Conservation (phyloP, 2,329 filamentous ascomycete genomes). For the Dactylellina cionopaga region DNA sequence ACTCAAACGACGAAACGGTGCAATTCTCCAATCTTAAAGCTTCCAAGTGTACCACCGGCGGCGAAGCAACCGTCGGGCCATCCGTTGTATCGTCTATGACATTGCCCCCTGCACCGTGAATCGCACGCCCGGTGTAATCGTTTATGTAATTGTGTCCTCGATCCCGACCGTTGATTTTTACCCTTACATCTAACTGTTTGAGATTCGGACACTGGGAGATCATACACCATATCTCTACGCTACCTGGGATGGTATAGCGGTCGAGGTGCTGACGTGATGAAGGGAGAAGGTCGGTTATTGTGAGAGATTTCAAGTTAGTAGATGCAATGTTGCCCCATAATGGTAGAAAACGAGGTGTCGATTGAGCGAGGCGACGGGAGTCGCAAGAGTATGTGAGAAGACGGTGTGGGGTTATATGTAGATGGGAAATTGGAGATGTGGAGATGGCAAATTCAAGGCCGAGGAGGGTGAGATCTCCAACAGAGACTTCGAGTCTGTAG, state of each 20-base stretch:
- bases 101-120: not conserved
- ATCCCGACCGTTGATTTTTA: slow-evolving; percentile 30
- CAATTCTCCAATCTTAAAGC: slow-evolving; percentile 37
- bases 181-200: slow-evolving; percentile 33
- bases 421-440: slow-evolving; percentile 1
- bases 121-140: slow-evolving; percentile 12
- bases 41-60: slow-evolving; percentile 17
- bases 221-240: slow-evolving; percentile 42
- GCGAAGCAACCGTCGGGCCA: not conserved
- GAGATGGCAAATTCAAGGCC: slow-evolving; percentile 40
- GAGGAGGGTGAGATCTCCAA: slow-evolving; percentile 10
- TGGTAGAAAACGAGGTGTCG: slow-evolving; percentile 36
- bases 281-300: slow-evolving; percentile 26
- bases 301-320: slow-evolving; percentile 24
- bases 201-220: slow-evolving; percentile 36
- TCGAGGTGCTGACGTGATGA: slow-evolving; percentile 46
- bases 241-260: slow-evolving; percentile 29
- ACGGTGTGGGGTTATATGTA: slow-evolving; percentile 17
- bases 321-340: slow-evolving; percentile 48
- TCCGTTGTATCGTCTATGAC: not conserved
- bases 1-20: slow-evolving; percentile 31
- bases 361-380: slow-evolving; percentile 39
- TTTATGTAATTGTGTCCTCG: slow-evolving; percentile 38
- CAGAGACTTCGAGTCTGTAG: slow-evolving; percentile 6
- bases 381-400: slow-evolving; percentile 28